A percentile compares a stretch with the other conserved stretches of the same genome.
Evolutionary conservation across 2,329 filamentous ascomycete species (phyloP).

Genomic region (Furcasterigmium furcatum): DNA sequence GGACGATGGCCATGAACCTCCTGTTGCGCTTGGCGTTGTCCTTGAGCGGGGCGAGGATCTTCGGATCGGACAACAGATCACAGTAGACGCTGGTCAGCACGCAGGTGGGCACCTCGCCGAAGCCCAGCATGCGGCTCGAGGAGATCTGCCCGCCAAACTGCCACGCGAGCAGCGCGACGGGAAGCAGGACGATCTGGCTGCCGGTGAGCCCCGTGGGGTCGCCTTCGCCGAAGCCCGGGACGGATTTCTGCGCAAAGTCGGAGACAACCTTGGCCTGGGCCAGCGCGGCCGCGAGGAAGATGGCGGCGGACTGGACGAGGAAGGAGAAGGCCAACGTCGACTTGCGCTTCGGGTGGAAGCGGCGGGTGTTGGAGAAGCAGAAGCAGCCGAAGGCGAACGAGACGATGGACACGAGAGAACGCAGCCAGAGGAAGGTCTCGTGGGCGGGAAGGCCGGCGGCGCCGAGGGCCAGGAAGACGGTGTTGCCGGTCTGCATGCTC

Average conservation of each 20-base stretch:
- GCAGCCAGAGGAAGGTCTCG: slow-evolving; percentile 50
- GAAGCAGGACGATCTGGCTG: slow-evolving; percentile 38
- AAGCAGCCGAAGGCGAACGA: slow-evolving; percentile 53
- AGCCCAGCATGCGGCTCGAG: slow-evolving; percentile 42
- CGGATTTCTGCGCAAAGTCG: slow-evolving; percentile 27
- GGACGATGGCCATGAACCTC: slow-evolving; percentile 37
- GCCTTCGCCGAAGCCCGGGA: slow-evolving; percentile 9
- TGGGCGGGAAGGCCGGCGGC: slow-evolving; percentile 47
- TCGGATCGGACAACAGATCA: slow-evolving; percentile 48
- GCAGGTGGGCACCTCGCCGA: slow-evolving; percentile 51
- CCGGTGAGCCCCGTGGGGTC: slow-evolving; percentile 11
- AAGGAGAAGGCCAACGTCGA: slow-evolving; percentile 45
- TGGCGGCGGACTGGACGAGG: slow-evolving; percentile 44
- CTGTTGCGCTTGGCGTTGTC: slow-evolving; percentile 49
- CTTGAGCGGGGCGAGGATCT: slow-evolving; percentile 32
- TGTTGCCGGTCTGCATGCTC: slow-evolving; percentile 51
- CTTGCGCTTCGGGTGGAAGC: slow-evolving; percentile 31
- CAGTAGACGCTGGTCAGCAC: slow-evolving; percentile 53
- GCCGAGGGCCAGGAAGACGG: slow-evolving; percentile 59
- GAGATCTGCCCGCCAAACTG: slow-evolving; percentile 53
- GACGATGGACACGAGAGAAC: slow-evolving; percentile 48
- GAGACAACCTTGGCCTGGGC: slow-evolving; percentile 43
- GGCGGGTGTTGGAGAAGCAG: slow-evolving; percentile 32
- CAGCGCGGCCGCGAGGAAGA: slow-evolving; percentile 50
- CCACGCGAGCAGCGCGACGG: slow-evolving; percentile 46